Base-by-base conservation (phyloP, 331 rosid genomes). In the Erythrophleum ivorense region DNA sequence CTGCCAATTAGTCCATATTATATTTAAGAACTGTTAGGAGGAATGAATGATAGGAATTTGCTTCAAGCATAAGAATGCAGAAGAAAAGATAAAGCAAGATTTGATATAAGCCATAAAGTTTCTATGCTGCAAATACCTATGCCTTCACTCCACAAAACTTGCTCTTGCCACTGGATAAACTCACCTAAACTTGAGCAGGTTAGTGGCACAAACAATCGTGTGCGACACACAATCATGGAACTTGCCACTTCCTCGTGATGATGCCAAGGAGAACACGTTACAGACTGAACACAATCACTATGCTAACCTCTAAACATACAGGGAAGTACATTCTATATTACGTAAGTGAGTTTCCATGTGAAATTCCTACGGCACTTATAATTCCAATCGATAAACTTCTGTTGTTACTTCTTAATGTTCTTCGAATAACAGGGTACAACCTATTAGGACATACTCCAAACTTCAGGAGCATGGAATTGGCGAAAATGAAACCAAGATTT, bases 1-100 rank as follows among this genome's bases (percentile, higher is more conserved):
- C 97, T 90, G 90, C 80, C 83, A 58, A 75, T 75, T 55, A 76
- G 78, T 78, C 48, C 31, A 78, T 54, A 83, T 48, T 48, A 57
- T 46, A 75, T 48, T 40, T 11, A 75, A 45, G 21, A 66, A 70
- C 66, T 43, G 9, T 54, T 6, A 60, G 31, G 38, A 84, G 77
- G 60, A 75, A 21, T 67, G 16, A 68, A 70, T 62, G 13, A 53
- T 29, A 75, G 3, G 49, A 63, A 60, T 64, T 76, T 60, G 31
- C 62, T 36, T 82, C 57, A 48, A 31, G 40, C 34, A 48, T 33
- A 33, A 34, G 19, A 75, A 52, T 52, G 55, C 71, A 67, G 34
- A 76, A 57, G 16, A 67, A 82, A 75, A 70, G 63, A 70, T 14
- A 76, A 15, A 19, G 13, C 3, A 53, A 63, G 55, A 73, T 65